Evolutionary conservation across 441 rosid species (phyloP).

Genomic region (Arabidopsis lyrata): DNA sequence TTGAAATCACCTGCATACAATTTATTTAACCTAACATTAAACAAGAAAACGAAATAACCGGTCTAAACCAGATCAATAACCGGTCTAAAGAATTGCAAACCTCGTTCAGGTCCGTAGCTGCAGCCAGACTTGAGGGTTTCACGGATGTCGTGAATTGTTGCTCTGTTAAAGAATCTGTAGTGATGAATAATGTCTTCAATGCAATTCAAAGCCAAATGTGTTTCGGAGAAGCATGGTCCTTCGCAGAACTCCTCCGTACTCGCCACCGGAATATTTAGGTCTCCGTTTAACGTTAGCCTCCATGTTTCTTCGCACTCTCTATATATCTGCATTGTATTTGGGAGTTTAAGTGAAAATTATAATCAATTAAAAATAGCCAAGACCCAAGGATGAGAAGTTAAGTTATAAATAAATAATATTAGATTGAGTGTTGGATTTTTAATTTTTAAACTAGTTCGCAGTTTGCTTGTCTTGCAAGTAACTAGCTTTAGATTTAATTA

Average conservation of each 20-base stretch:
- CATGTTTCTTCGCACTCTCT: constrained; percentile 68
- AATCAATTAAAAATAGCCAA: background rate
- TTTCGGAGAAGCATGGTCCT: constrained; percentile 82
- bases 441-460: background rate
- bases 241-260: constrained; percentile 59
- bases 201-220: constrained; percentile 74
- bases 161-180: constrained; percentile 71
- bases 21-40: background rate
- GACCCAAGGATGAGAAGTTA: background rate
- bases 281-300: constrained; percentile 71
- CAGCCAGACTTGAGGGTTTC: constrained; percentile 77
- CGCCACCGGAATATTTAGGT: constrained; percentile 57
- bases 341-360: background rate
- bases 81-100: constrained; percentile 41
- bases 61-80: constrained; percentile 16
- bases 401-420: background rate
- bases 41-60: background rate
- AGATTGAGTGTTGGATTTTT: background rate
- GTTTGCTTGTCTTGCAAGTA: constrained; percentile 27
- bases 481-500: constrained; percentile 37
- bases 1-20: constrained; percentile 63
- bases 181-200: constrained; percentile 58
- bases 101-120: constrained; percentile 79
- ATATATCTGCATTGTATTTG: constrained; percentile 56
- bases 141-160: constrained; percentile 62